Evolutionary conservation across 495 filamentous ascomycete species (phyloP).

Genomic region (Aeminium ludgeri): DNA sequence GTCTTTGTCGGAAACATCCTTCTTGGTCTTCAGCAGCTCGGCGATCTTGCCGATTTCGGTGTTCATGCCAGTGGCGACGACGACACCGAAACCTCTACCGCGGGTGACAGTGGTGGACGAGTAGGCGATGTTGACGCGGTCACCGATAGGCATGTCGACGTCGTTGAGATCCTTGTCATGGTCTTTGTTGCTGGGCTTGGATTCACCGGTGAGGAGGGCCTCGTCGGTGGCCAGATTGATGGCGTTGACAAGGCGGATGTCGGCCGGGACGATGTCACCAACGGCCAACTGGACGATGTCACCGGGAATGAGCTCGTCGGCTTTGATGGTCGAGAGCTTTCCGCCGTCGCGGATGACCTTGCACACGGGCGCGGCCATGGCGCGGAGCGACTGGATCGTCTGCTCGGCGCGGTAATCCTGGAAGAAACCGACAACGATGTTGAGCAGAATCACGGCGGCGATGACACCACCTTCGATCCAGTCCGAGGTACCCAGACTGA

Average conservation of each 20-base stretch:
- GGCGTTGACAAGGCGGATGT: constrained; percentile 43
- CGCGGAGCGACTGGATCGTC: constrained; percentile 61
- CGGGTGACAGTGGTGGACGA: constrained; percentile 50
- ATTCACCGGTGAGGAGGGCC: constrained; percentile 60
- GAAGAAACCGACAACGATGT: constrained; percentile 35
- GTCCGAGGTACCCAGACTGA: constrained; percentile 56
- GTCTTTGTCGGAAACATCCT: constrained; percentile 17
- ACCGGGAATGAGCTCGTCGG: constrained; percentile 55
- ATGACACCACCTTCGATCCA: constrained; percentile 68
- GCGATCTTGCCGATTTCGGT: constrained; percentile 59
- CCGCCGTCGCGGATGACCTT: constrained; percentile 53
- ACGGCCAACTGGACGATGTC: constrained; percentile 49
- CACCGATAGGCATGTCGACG: constrained; percentile 39
- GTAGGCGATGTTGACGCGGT: constrained; percentile 55
- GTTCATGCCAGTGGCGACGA: constrained; percentile 47
- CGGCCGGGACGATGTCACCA: constrained; percentile 53
- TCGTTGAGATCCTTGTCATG: constrained; percentile 18
- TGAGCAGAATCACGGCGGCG: constrained; percentile 28
- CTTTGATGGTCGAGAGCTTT: constrained; percentile 43
- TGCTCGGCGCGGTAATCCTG: constrained; percentile 76
- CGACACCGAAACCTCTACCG: constrained; percentile 47
- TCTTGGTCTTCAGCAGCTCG: constrained; percentile 36
- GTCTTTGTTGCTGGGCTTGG: constrained; percentile 44
- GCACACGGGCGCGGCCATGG: constrained; percentile 61
- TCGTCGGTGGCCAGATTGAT: constrained; percentile 58